Base-by-base conservation (phyloP, 805 yeast species). In the Myxozyma udenii region DNA sequence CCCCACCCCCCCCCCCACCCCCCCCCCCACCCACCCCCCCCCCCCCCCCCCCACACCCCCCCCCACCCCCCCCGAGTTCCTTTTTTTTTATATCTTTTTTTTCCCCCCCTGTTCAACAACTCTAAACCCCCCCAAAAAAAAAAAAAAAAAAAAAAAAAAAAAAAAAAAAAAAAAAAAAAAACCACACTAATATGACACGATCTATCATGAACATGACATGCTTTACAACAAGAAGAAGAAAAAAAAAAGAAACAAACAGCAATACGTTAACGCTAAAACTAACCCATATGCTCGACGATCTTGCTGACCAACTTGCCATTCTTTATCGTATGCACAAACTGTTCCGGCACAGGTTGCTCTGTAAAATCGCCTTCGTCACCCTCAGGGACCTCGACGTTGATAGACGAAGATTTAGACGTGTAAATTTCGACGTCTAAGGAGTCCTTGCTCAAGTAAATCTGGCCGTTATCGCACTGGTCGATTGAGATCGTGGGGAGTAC, bases 261-360 rank as follows among this genome's bases (percentile, higher is more conserved):
- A n/a, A n/a, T n/a, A n/a, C n/a, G n/a, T n/a, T n/a, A n/a, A n/a
- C n/a, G n/a, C n/a, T n/a, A n/a, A n/a, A n/a, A n/a, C n/a, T 70
- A 87, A 56, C 90, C 93, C 25, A 84, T 82, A 69, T 87, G 95
- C 67, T 85, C 93, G 43, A 87, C 95, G 58, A 89, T 84, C 41
- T 78, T 75, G 60, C 87, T 80, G 30, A 76, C 74, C 55, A 90
- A 69, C 64, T 78, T 78, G 25, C 91, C 93, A 22, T 45, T 32
- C 41, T 71, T 68, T 56, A 87, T 73, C 16, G 78, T 74, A 70
- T 88, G 96, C 65, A 80, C 79, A 69, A 93, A 78, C 73, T 93
- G 98, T 71, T 93, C 99, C 6, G 98, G 96, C 38, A 86, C 79
- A 6, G 96, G 83, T 48, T 81, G 72, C 69, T 93, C 99, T 48